These are phyloP conservation scores for Citrus trifoliata DNA, from an alignment of 345 rosid species.

Conservation along the genomic window DNA sequence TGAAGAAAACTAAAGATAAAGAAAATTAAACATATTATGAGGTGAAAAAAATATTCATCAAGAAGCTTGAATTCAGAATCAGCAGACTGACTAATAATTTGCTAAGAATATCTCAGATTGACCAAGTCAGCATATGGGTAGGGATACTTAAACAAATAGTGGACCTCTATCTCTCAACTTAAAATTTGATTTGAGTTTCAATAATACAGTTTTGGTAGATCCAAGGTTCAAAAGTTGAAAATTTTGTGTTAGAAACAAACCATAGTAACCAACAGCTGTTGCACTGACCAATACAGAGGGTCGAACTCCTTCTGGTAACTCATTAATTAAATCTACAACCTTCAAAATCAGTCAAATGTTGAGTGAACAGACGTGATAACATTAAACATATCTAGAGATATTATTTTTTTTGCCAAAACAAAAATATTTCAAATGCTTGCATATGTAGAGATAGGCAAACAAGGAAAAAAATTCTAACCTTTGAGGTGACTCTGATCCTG, in stretches of 20 bases:
- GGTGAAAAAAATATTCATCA: not conserved
- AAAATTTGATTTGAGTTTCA: not conserved
- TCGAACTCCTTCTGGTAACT: constrained; percentile 51
- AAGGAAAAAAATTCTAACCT: constrained; percentile 39
- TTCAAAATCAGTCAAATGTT: constrained; percentile 34
- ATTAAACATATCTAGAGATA: not conserved
- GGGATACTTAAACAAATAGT: not conserved
- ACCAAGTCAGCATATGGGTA: not conserved
- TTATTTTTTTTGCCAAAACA: too few relatives aligned
- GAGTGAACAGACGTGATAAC: constrained; percentile 11
- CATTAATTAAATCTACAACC: constrained; percentile 80
- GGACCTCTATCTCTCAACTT: not conserved
- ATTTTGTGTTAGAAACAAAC: constrained; percentile 41
- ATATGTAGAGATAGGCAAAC: not conserved
- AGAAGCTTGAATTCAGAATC: not conserved
- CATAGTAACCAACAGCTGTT: constrained; percentile 92
- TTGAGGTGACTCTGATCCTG: constrained; percentile 81
- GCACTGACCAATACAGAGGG: constrained; percentile 86
- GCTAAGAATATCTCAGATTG: not conserved
- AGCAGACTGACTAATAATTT: not conserved
- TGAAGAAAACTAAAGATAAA: not conserved
- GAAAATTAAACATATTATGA: not conserved
- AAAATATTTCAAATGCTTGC: not conserved
- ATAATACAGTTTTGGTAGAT: not conserved
- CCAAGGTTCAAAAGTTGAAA: not conserved